phyloP scores from a whole-genome alignment of 2,329 filamentous ascomycete genomes.

The Rutstroemia sp. region DNA sequence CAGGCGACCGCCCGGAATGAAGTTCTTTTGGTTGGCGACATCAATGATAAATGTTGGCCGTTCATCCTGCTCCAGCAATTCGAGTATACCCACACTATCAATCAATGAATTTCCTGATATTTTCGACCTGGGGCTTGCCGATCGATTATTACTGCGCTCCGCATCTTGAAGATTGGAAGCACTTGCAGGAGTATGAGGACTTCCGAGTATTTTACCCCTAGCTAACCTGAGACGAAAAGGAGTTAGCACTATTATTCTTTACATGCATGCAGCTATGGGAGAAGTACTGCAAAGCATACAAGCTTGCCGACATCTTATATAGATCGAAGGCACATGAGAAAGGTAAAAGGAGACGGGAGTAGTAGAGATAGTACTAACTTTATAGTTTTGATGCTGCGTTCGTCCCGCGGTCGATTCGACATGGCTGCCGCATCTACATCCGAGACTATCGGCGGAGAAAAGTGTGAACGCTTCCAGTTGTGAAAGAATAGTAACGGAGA shows the following conservation, averaged over 20 bases:
- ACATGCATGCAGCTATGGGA: neutral
- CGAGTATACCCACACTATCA: constrained; percentile 58
- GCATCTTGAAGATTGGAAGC: neutral
- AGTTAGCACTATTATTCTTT: neutral
- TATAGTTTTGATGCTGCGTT: constrained; percentile 41
- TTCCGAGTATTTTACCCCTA: constrained; percentile 30
- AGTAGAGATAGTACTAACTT: constrained; percentile 39
- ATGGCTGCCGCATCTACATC: constrained; percentile 11
- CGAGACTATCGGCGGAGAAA: constrained; percentile 32
- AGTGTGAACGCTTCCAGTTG: constrained; percentile 33
- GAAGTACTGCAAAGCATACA: neutral
- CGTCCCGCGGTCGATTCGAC: constrained; percentile 12
- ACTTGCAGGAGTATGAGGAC: constrained; percentile 33
- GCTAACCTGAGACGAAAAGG: neutral
- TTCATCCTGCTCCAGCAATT: constrained; percentile 69
- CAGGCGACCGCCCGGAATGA: constrained; percentile 42
- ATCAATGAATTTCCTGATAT: constrained; percentile 46
- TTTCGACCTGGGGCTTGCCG: constrained; percentile 24
- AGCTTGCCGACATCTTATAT: neutral
- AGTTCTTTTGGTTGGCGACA: constrained; percentile 49
- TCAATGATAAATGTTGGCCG: constrained; percentile 73
- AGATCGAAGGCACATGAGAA: neutral
- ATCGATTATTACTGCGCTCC: neutral
- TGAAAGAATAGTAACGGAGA: constrained; percentile 48
- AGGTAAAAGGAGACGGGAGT: neutral